Evolutionary conservation across 208 protist species (phyloP).

Genomic region (Trypanosoma rangeli): DNA sequence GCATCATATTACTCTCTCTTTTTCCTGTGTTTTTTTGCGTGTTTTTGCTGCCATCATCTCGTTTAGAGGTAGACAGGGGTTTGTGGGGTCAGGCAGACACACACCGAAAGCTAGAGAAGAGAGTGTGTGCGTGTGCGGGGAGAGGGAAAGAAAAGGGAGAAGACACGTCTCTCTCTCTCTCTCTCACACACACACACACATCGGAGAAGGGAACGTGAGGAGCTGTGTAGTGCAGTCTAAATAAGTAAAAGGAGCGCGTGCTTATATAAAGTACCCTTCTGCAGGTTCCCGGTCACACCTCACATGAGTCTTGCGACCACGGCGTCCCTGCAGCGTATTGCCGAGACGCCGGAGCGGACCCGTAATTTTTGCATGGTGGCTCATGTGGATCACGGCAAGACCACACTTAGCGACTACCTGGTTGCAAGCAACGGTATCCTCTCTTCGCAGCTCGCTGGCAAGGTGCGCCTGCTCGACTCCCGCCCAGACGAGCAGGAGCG

Average conservation of each 20-base stretch:
- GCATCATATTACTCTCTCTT: not conserved
- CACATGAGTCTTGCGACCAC: constrained; percentile 48
- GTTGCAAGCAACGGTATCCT: constrained; percentile 98
- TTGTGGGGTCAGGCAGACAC: not conserved
- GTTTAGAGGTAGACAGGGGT: not conserved
- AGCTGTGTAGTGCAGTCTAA: not conserved
- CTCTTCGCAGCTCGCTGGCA: constrained; percentile 94
- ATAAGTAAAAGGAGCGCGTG: too few relatives aligned
- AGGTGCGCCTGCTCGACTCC: constrained; percentile 97
- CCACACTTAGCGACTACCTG: constrained; percentile 97
- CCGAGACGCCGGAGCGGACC: constrained; percentile 76
- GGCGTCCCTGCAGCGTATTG: constrained; percentile 50
- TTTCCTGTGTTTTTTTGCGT: not conserved
- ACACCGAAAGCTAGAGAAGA: not conserved
- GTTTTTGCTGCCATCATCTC: not conserved
- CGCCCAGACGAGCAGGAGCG: constrained; percentile 97
- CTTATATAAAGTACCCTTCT: too few relatives aligned
- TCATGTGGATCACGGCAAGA: constrained; percentile 99
- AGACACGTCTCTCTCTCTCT: too few relatives aligned
- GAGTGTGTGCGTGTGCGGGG: not conserved
- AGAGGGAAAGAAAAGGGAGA: not conserved
- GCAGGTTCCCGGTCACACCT: not conserved
- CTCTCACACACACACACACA: too few relatives aligned
- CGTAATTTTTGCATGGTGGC: constrained; percentile 98
- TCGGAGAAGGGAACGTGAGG: too few relatives aligned